Conservation (phyloP, 176 grass and related monocot genomes). For the Aegilops speltoides region DNA sequence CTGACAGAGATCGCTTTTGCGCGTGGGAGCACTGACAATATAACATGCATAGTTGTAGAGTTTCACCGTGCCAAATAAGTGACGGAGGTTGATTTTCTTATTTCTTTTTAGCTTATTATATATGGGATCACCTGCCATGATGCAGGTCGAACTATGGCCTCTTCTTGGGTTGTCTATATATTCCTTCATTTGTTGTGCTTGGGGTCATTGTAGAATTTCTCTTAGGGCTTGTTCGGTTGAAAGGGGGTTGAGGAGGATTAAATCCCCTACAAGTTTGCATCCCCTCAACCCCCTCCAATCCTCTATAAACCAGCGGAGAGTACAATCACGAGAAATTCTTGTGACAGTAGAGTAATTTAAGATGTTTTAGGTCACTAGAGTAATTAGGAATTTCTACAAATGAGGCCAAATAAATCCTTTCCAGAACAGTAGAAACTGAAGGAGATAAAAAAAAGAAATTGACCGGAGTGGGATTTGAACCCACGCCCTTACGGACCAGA, state of each 20-base stretch:
- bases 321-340: too few relatives aligned
- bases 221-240: too few relatives aligned
- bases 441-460: neutral
- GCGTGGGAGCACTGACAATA: conserved; percentile 69
- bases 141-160: conserved; percentile 2
- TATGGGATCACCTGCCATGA: conserved; percentile 19
- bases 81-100: conserved; percentile 45
- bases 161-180: conserved; percentile 37
- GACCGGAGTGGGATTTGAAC: conserved; percentile 88
- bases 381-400: too few relatives aligned
- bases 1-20: conserved; percentile 64
- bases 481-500: conserved; percentile 71
- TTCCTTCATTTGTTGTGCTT: neutral
- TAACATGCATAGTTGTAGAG: conserved; percentile 83
- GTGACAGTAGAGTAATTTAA: too few relatives aligned
- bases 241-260: too few relatives aligned
- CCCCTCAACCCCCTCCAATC: too few relatives aligned
- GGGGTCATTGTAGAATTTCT: too few relatives aligned
- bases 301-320: too few relatives aligned
- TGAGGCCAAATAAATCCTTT: too few relatives aligned
- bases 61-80: conserved; percentile 52
- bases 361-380: too few relatives aligned
- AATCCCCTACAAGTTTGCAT: too few relatives aligned
- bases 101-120: conserved; percentile 33
- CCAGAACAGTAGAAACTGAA: too few relatives aligned